Base-by-base conservation (phyloP, 805 yeast species). In the Monosporozyma aerobia region DNA sequence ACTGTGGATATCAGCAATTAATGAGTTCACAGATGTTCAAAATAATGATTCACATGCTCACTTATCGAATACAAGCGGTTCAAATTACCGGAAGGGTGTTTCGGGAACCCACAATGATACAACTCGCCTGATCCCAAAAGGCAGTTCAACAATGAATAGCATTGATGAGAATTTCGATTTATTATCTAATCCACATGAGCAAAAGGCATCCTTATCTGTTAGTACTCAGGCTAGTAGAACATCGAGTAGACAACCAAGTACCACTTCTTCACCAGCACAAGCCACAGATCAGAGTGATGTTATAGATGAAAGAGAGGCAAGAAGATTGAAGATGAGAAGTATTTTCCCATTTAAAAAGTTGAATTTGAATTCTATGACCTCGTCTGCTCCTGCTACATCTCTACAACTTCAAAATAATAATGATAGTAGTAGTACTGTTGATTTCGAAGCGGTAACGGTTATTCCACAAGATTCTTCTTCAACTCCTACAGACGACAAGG, bases 1-100 rank as follows among this genome's bases (percentile, higher is more conserved):
- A 60, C 71, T 71, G 9, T 87, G 95, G 94, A 78, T 86, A 8
- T 74, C 77, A 16, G 72, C 72, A 0, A 58, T 77, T 14, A 65
- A 75, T 33, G 71, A 69, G 44, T 59, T 65, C 40, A 61, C 64
- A 3, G 67, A 64, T n/a, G 51, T 51, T 16, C 50, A 56, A 11
- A 41, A 44, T 27, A 35, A 55, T 40, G 37, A 55, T 19, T 30
- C 19, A 4, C 33, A 43, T 13, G 3, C 32, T n/a, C 51, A 49
- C 14, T 16, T 29, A 25, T 30, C 41, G 8, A 33, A 19, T 22
- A 13, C 25, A 16, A n/a, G 35, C 4, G 13, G 37, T 7, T 22
- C 44, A 14, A 35, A 33, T 19, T 37, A 49, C 23, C 29, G 44
- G 14, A 48, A 22, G 22, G 43, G 43, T 27, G n/a, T 25, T 3